phyloP scores from a whole-genome alignment of 805 yeast species.

The Kluyveromyces dobzhanskii region DNA sequence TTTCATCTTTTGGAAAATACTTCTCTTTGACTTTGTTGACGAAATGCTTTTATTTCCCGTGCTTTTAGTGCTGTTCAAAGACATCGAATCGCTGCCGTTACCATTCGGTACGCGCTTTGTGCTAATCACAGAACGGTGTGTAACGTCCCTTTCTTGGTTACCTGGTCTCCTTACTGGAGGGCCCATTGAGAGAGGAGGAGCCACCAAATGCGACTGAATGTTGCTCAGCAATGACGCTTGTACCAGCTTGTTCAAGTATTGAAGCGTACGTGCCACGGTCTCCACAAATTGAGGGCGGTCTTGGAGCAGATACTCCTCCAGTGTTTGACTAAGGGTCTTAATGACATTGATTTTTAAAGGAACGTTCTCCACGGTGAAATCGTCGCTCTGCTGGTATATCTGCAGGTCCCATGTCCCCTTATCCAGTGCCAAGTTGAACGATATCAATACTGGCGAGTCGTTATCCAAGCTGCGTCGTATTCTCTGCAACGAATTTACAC shows the following conservation, averaged over 20 bases:
- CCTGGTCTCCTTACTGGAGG: not conserved
- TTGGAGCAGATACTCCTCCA: conserved; percentile 7
- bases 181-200: not conserved
- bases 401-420: conserved; percentile 10
- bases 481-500: conserved; percentile 8
- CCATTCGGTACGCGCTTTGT: not conserved
- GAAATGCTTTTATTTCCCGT: not conserved
- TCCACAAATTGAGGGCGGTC: conserved; percentile 4
- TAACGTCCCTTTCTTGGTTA: not conserved
- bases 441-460: conserved; percentile 8
- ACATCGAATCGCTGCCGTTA: not conserved
- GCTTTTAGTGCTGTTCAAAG: conserved; percentile 1
- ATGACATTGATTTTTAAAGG: conserved; percentile 13
- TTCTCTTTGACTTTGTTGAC: conserved; percentile 2
- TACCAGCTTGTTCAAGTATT: conserved; percentile 10
- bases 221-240: conserved; percentile 3
- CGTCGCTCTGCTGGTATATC: conserved; percentile 6
- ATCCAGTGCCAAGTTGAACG: conserved; percentile 7
- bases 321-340: conserved; percentile 8
- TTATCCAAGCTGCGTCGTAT: conserved; percentile 10
- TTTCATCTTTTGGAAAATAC: conserved; percentile 3
- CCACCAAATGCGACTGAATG: not conserved
- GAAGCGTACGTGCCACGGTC: conserved; percentile 6
- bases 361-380: conserved; percentile 13
- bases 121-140: not conserved